These are phyloP conservation scores for Didymella keratinophila DNA, from an alignment of 2,329 filamentous ascomycete species.

Conservation along the genomic window DNA sequence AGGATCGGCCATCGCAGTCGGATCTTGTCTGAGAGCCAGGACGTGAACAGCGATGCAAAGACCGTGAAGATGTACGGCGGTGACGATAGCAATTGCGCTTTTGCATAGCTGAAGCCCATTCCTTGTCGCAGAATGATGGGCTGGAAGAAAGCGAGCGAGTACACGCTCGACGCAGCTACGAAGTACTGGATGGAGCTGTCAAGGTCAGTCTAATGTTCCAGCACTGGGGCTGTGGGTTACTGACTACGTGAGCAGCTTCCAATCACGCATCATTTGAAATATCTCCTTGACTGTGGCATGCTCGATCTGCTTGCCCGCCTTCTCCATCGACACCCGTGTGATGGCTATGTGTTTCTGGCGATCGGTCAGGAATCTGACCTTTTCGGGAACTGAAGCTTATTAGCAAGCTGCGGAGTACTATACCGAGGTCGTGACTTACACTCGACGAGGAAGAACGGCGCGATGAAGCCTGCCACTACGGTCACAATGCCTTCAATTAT, in stretches of 20 bases:
- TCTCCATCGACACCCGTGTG: constrained; percentile 38
- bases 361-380: constrained; percentile 37
- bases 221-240: background rate
- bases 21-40: constrained; percentile 36
- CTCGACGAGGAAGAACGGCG: constrained; percentile 38
- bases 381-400: constrained; percentile 31
- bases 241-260: constrained; percentile 42
- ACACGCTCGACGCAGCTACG: constrained; percentile 38
- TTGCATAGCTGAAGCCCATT: constrained; percentile 36
- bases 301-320: constrained; percentile 31
- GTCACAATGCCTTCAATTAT: constrained; percentile 35
- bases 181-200: constrained; percentile 41
- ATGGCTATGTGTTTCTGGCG: constrained; percentile 39
- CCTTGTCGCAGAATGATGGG: constrained; percentile 38
- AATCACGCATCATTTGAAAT: constrained; percentile 37
- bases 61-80: constrained; percentile 37
- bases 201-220: constrained; percentile 5
- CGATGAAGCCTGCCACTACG: constrained; percentile 27
- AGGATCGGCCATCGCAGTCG: constrained; percentile 36
- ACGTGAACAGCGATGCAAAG: constrained; percentile 27
- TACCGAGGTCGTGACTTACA: constrained; percentile 18
- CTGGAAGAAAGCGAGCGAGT: constrained; percentile 35
- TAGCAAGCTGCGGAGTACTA: background rate
- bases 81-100: constrained; percentile 34
- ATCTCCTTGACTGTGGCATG: constrained; percentile 35